Base-by-base conservation (phyloP, 1,139 yeast genomes). In the Hansenula lynferdii region DNA sequence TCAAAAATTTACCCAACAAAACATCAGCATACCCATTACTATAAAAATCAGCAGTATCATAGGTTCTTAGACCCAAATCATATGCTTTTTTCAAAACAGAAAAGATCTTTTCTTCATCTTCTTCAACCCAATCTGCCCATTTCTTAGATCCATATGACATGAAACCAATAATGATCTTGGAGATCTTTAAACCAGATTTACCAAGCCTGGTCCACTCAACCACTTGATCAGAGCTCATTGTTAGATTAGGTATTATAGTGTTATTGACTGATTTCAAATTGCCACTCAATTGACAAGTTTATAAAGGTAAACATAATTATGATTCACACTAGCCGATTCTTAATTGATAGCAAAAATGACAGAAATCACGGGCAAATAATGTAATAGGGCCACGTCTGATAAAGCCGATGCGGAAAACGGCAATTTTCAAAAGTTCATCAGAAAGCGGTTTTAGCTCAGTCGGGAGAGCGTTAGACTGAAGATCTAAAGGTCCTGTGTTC, bases 391-490 rank as follows among this genome's bases (percentile, higher is more conserved):
- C n/a, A n/a, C n/a, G n/a, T n/a, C n/a, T n/a, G n/a, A n/a, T n/a
- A n/a, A n/a, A n/a, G n/a, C n/a, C n/a, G n/a, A n/a, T n/a, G n/a
- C n/a, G n/a, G n/a, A n/a, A n/a, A n/a, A n/a, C n/a, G n/a, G n/a
- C n/a, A n/a, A n/a, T n/a, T n/a, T n/a, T n/a, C n/a, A n/a, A n/a
- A n/a, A n/a, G 25, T 23, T 19, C 11, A 19, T n/a, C 12, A n/a
- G 19, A 18, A 30, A 37, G 56, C 55, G 51, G 53, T 42, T 46
- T 77, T 78, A 78, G 85, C 86, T 80, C 86, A 80, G 85, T 76
- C 75, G 85, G 86, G 86, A 80, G 86, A 80, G 86, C 87, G 86
- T 76, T 83, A 78, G 86, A 79, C 85, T 79, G 85, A 80, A 79
- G 85, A 79, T 80, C 86, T 79, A 82, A 72, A 80, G 85, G 85